Conservation (phyloP, 192 early-diverging fungal genomes). For the Diversispora eburnea region DNA sequence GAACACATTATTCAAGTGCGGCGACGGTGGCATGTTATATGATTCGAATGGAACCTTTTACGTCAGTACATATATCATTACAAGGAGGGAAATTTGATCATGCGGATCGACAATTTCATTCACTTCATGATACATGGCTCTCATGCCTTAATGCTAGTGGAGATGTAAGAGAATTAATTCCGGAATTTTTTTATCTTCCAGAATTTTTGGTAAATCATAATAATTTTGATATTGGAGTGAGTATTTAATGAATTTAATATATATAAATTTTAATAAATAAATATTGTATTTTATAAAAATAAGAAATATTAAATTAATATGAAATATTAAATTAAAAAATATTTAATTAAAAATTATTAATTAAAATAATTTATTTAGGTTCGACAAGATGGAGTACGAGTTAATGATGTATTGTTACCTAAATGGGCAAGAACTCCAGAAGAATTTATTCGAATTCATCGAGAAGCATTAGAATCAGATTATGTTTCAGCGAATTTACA, state of each 20-base stretch:
- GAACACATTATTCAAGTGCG: slow-evolving; percentile 90
- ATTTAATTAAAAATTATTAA: too few relatives aligned
- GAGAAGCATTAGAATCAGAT: slow-evolving; percentile 68
- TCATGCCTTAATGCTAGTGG: slow-evolving; percentile 48
- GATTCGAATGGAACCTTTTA: slow-evolving; percentile 81
- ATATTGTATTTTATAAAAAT: neutral
- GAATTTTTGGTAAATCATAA: slow-evolving; percentile 74
- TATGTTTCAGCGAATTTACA: slow-evolving; percentile 75
- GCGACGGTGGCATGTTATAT: slow-evolving; percentile 78
- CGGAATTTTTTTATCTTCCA: slow-evolving; percentile 89
- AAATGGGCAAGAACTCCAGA: slow-evolving; percentile 72
- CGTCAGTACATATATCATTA: slow-evolving; percentile 39
- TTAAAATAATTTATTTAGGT: neutral
- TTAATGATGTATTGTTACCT: slow-evolving; percentile 57
- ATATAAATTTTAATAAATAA: neutral
- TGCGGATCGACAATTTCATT: slow-evolving; percentile 71
- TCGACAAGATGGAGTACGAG: slow-evolving; percentile 15
- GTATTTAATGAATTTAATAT: neutral
- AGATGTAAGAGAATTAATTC: slow-evolving; percentile 86
- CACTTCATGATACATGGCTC: slow-evolving; percentile 60
- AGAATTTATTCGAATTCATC: slow-evolving; percentile 81
- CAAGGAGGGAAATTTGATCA: slow-evolving; percentile 72
- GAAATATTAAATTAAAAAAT: too few relatives aligned
- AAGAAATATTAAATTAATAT: too few relatives aligned
- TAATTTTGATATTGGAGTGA: slow-evolving; percentile 49